Evolutionary conservation across 129 eudicot species (phyloP).

Genomic region (Helichrysum umbraculigerum): DNA sequence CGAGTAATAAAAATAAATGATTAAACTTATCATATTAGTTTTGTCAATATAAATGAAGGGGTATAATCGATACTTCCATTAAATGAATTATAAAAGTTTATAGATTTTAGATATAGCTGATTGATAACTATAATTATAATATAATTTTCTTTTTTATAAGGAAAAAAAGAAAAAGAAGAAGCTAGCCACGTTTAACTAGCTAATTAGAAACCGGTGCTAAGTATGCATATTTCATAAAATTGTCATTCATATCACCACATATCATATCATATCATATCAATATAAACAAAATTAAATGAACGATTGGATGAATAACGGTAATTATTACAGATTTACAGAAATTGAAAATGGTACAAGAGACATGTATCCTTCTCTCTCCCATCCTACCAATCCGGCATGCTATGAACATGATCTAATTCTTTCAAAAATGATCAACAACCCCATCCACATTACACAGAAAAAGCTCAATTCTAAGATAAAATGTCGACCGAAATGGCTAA

Average conservation of each 20-base stretch:
- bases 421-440: neutral
- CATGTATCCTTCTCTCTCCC: neutral
- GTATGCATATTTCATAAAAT: neutral
- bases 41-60: no score
- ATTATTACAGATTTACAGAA: neutral
- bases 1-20: no score
- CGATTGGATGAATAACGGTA: no score
- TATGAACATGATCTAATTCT: neutral
- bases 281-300: neutral
- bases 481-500: conserved; percentile 65
- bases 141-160: no score
- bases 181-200: no score
- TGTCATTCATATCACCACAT: neutral
- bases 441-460: neutral
- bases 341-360: neutral
- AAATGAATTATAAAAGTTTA: no score
- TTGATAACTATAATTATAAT: no score
- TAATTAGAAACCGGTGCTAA: neutral
- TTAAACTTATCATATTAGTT: no score
- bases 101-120: no score
- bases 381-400: neutral
- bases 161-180: no score
- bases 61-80: no score
- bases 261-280: neutral
- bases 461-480: neutral